Conservation (phyloP, 176 grass and related monocot genomes). For the bread wheat (Triticum aestivum) region IWGSC_CS_RefSeq_v2.1 NC_057804.1:534194175-534194674, state of each 20-base stretch:
- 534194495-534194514: not conserved
- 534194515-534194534: constrained; percentile 61
- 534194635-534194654: not conserved
- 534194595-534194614: not conserved
- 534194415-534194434: not conserved
- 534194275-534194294: not conserved
- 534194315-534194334: not conserved
- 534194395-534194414: not conserved
- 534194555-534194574: constrained; percentile 52
- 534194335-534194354: not conserved
- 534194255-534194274: not conserved
- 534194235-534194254: not conserved
- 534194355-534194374: not conserved
- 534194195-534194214: not conserved
- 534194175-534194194: not conserved
- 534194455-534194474: not conserved
- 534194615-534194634: not conserved
- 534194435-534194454: not conserved
- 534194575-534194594: not conserved
- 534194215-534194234: not conserved
- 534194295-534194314: not conserved
- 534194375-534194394: not conserved
- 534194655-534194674: constrained; percentile 55
- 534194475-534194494: constrained; percentile 3
- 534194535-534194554: constrained; percentile 80